These are phyloP conservation scores for Actinomortierella wolfii DNA, from an alignment of 371 early-diverging fungal species.

Conservation along the genomic window DNA sequence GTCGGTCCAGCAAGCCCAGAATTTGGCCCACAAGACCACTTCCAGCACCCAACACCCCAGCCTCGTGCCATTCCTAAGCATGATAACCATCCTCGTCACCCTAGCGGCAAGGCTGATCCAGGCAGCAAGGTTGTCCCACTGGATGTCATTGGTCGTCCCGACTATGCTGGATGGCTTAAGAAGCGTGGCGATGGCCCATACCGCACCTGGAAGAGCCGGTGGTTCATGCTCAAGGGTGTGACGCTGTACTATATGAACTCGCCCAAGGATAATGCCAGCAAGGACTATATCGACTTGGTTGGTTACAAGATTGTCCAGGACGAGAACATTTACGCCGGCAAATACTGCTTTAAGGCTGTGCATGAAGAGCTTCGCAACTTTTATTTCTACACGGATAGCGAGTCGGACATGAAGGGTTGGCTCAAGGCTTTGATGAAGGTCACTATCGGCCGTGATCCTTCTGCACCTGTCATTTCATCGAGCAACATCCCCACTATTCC, in stretches of 20 bases:
- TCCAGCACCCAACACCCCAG: slow-evolving; percentile 15
- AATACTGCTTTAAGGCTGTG: slow-evolving; percentile 69
- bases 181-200: slow-evolving; percentile 65
- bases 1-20: slow-evolving; percentile 11
- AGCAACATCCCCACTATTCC: slow-evolving; percentile 67
- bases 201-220: slow-evolving; percentile 71
- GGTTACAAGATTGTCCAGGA: slow-evolving; percentile 61
- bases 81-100: slow-evolving; percentile 31
- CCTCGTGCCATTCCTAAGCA: slow-evolving; percentile 19
- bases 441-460: slow-evolving; percentile 62
- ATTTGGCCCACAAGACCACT: slow-evolving; percentile 14
- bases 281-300: slow-evolving; percentile 56
- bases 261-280: slow-evolving; percentile 60
- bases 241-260: slow-evolving; percentile 69
- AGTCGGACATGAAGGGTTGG: slow-evolving; percentile 55
- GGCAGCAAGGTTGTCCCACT: slow-evolving; percentile 37
- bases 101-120: slow-evolving; percentile 37
- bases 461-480: slow-evolving; percentile 70
- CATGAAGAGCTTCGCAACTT: slow-evolving; percentile 63
- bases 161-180: slow-evolving; percentile 69
- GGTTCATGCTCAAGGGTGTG: slow-evolving; percentile 69
- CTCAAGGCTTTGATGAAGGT: slow-evolving; percentile 69
- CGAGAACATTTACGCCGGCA: slow-evolving; percentile 62
- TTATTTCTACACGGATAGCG: slow-evolving; percentile 63
- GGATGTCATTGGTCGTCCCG: slow-evolving; percentile 51